Conservation (phyloP, 208 protist species). For the Angomonas deanei region DNA sequence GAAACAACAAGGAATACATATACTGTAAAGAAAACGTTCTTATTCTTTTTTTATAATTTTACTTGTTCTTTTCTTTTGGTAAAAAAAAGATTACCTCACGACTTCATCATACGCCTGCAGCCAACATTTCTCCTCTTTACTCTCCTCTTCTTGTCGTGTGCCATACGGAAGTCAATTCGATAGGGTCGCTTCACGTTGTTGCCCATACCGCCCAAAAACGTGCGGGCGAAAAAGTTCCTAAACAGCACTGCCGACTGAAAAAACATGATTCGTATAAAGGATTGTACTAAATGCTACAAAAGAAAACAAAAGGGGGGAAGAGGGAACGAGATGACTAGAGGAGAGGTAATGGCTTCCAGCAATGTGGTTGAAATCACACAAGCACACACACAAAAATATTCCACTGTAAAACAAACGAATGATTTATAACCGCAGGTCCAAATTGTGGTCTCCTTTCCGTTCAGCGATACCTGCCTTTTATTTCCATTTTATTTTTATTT, state of each 20-base stretch:
- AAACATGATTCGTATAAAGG: slow-evolving; percentile 26
- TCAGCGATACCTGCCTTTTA: no score
- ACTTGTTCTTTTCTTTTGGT: no score
- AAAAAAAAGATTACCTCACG: slow-evolving; percentile 23
- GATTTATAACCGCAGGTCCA: no score
- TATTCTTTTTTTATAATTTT: no score
- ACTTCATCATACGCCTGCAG: slow-evolving; percentile 83
- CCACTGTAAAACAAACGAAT: no score
- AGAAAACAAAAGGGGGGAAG: background rate
- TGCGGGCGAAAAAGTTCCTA: slow-evolving; percentile 63
- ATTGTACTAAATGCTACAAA: background rate
- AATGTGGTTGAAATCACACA: background rate
- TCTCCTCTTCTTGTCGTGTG: slow-evolving; percentile 79
- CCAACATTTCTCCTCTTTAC: slow-evolving; percentile 63
- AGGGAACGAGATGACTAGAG: background rate
- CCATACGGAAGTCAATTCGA: slow-evolving; percentile 80
- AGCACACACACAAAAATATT: background rate
- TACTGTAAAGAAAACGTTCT: background rate
- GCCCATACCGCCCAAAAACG: slow-evolving; percentile 73
- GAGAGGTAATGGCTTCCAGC: background rate
- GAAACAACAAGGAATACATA: background rate
- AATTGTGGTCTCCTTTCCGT: no score
- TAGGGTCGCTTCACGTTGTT: slow-evolving; percentile 78
- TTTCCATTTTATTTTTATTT: no score
- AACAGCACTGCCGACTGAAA: slow-evolving; percentile 19